Evolutionary conservation across 169 alveolate species (phyloP).

Genomic region (Neospora caninum): DNA sequence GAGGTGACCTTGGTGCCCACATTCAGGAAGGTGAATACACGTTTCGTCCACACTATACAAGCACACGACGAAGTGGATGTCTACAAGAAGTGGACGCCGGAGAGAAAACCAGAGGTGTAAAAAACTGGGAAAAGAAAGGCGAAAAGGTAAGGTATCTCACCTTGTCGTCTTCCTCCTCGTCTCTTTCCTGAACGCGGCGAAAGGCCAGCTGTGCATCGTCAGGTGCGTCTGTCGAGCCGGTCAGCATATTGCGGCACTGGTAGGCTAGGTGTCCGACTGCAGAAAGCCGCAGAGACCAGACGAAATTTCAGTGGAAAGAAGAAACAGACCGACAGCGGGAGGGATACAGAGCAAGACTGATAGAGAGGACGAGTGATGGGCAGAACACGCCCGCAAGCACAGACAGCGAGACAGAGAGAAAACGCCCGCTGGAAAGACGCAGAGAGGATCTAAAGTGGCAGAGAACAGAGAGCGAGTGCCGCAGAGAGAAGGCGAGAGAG

Average conservation of each 20-base stretch:
- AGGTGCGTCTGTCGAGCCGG: not conserved
- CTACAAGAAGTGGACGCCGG: not conserved
- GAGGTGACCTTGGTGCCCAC: not conserved
- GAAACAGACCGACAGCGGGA: not conserved
- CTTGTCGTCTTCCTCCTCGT: conserved; percentile 35
- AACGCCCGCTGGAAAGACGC: not conserved
- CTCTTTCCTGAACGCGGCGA: not conserved
- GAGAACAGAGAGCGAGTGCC: too few species aligned
- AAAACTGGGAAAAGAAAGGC: not conserved
- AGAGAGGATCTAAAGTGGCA: not conserved
- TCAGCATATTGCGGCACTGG: conserved; percentile 35
- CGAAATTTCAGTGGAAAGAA: not conserved
- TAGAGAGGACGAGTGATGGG: not conserved
- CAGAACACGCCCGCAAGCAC: not conserved
- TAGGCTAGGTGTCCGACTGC: conserved; percentile 37
- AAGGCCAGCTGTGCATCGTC: not conserved
- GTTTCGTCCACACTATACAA: not conserved
- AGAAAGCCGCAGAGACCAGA: not conserved
- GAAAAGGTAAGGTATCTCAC: not conserved
- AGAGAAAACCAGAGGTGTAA: not conserved
- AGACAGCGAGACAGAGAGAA: not conserved
- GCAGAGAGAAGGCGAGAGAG: too few species aligned
- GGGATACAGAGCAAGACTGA: not conserved
- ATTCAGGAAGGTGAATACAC: not conserved
- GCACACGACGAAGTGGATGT: not conserved